These are phyloP conservation scores for Blastobotrys robertii DNA, from an alignment of 805 yeast species.

Conservation along the genomic window DNA sequence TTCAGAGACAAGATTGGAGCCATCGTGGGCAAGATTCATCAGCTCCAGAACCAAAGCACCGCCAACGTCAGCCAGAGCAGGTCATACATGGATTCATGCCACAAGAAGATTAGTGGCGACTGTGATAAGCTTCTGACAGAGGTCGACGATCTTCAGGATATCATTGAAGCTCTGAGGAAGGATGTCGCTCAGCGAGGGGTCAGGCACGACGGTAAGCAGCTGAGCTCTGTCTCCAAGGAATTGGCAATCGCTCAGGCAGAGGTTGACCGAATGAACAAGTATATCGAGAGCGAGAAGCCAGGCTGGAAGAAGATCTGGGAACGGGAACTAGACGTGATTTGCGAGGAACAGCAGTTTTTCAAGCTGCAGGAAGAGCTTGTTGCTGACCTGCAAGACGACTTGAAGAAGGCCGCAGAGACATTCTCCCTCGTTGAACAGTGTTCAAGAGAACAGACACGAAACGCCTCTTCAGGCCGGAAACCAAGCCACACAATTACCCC, in stretches of 20 bases:
- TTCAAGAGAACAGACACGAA: slow-evolving; percentile 62
- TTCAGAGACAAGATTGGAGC: slow-evolving; percentile 10
- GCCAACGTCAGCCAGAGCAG: slow-evolving; percentile 23
- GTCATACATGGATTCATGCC: slow-evolving; percentile 67
- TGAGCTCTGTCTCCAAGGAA: slow-evolving; percentile 57
- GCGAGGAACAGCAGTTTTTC: slow-evolving; percentile 90
- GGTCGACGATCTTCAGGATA: slow-evolving; percentile 87
- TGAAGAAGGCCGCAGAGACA: slow-evolving; percentile 72
- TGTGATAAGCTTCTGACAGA: slow-evolving; percentile 64
- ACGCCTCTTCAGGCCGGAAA: slow-evolving; percentile 25
- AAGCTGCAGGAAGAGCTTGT: slow-evolving; percentile 82
- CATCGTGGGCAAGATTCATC: slow-evolving; percentile 10
- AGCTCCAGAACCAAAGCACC: slow-evolving; percentile 20
- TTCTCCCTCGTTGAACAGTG: slow-evolving; percentile 73
- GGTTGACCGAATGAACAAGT: slow-evolving; percentile 46
- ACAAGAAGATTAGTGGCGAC: slow-evolving; percentile 59
- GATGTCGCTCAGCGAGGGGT: slow-evolving; percentile 92
- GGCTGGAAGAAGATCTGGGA: slow-evolving; percentile 93
- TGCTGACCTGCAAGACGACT: slow-evolving; percentile 68
- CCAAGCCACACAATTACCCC: slow-evolving; percentile 25
- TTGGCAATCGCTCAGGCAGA: slow-evolving; percentile 45
- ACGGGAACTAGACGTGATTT: slow-evolving; percentile 74
- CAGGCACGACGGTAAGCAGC: slow-evolving; percentile 64
- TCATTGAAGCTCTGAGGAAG: slow-evolving; percentile 77
- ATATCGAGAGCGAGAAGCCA: slow-evolving; percentile 61